Conservation (phyloP, 495 filamentous ascomycete genomes). For the Penicillium lividum region DNA sequence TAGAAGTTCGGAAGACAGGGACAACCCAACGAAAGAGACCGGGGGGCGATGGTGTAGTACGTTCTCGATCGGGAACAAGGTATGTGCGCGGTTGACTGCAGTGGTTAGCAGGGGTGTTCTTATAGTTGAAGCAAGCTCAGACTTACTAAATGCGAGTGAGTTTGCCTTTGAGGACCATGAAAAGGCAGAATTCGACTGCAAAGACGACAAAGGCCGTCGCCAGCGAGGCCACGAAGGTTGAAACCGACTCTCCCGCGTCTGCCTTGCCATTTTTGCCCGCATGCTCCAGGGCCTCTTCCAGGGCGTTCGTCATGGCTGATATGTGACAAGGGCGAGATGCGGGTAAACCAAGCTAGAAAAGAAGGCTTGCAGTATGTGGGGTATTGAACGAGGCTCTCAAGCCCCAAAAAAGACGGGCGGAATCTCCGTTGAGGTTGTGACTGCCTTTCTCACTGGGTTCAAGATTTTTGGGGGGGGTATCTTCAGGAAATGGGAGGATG, state of each 20-base stretch:
- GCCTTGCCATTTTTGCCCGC: conserved; percentile 44
- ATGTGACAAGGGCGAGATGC: background rate
- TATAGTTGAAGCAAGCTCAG: background rate
- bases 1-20: conserved; percentile 72
- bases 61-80: conserved; percentile 84
- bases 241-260: conserved; percentile 47
- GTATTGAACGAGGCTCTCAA: background rate
- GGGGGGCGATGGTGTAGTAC: conserved; percentile 68
- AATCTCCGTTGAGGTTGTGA: background rate
- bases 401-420: background rate
- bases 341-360: background rate
- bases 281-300: conserved; percentile 40
- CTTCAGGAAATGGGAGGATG: background rate
- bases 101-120: conserved; percentile 9
- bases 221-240: conserved; percentile 74
- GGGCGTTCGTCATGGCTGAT: conserved; percentile 31
- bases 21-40: conserved; percentile 69
- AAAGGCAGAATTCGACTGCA: conserved; percentile 72
- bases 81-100: conserved; percentile 82
- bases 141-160: conserved; percentile 83
- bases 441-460: background rate
- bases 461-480: background rate
- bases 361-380: background rate
- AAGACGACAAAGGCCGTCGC: conserved; percentile 72
- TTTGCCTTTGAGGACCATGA: conserved; percentile 75